A percentile compares a stretch with the other conserved stretches of the same genome.
phyloP scores from a whole-genome alignment of 495 filamentous ascomycete species.

The Tuber indicum region DNA sequence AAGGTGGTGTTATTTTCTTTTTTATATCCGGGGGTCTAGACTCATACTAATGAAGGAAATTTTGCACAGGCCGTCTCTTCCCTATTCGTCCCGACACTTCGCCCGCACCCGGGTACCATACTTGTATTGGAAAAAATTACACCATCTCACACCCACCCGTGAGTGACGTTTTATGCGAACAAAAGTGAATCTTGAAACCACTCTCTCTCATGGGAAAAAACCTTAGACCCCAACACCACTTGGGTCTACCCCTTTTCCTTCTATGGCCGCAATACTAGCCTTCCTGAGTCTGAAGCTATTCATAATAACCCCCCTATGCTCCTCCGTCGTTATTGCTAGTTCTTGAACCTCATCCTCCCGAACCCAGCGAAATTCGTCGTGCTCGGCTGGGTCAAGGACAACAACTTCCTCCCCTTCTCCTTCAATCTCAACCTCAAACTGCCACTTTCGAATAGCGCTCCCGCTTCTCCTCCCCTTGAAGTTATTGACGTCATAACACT shows the following conservation, averaged over 20 bases:
- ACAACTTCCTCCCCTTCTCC: slow-evolving; percentile 40
- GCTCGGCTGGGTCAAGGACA: slow-evolving; percentile 45
- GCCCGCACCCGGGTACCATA: background rate
- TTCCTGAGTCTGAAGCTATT: slow-evolving; percentile 15
- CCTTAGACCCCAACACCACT: background rate
- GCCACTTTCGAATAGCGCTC: slow-evolving; percentile 41
- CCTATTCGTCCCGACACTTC: too few relatives aligned
- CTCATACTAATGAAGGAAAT: too few relatives aligned
- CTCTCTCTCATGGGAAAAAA: background rate
- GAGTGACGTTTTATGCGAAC: background rate
- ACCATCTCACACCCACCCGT: background rate
- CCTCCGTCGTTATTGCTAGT: slow-evolving; percentile 10
- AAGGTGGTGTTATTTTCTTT: too few relatives aligned
- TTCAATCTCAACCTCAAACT: slow-evolving; percentile 45
- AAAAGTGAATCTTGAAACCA: background rate
- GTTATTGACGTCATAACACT: slow-evolving; percentile 44
- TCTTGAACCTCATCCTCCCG: slow-evolving; percentile 44
- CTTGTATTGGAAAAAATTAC: background rate
- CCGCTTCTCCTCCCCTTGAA: slow-evolving; percentile 26
- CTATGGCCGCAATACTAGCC: background rate
- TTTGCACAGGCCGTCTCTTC: too few relatives aligned
- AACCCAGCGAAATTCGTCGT: slow-evolving; percentile 48
- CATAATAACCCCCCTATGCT: slow-evolving; percentile 8
- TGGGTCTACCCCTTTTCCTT: background rate
- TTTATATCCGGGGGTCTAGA: too few relatives aligned